Base-by-base conservation (phyloP, 1,284 basidiomycete species). In the Apiotrichum montevideense region DNA sequence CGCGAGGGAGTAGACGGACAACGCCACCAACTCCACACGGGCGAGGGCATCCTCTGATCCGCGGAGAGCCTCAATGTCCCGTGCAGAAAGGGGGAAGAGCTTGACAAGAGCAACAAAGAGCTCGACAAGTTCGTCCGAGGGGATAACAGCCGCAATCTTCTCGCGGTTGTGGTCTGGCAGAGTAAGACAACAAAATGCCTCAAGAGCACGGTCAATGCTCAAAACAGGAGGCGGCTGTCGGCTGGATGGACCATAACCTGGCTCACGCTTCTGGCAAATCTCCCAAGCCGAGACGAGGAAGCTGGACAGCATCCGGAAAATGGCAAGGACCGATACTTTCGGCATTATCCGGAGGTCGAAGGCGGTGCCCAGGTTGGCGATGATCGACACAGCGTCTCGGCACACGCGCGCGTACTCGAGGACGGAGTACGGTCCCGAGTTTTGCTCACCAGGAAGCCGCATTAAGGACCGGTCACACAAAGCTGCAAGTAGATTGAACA, bases 1-100 rank as follows among this genome's bases (percentile, higher is more conserved):
- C 7, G 87, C 85, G 58, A 98, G 78, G 39, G 87, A 86, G 78
- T 96, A 97, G 43, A 96, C 81, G 14, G 83, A 83, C 79, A 94
- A 84, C 21, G 87, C 80, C 45, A 83, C 78, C 58, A 88, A 86
- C 78, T 95, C 90, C 62, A 87, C 77, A 72, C 90, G 88, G 43
- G 85, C 84, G 46, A 94, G 76, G 82, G 88, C 89, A 21, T 80
- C 67, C 59, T 82, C 80, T 39, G 77, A 73, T 51, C 87, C 84
- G 43, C 64, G 57, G 62, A 86, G 77, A 49, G 79, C 77, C 58
- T 77, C 81, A 66, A 90, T 90, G 73, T 97, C 92, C 37, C 80
- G 75, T 58, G 88, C 85, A 21, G 83, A 78, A 56, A 94, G 76
- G 6, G 94, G 95, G 21, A 98, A 80, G 46, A 92, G 85, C 66